phyloP scores from a whole-genome alignment of 495 filamentous ascomycete genomes.

The Apiosordaria backusii region DNA sequence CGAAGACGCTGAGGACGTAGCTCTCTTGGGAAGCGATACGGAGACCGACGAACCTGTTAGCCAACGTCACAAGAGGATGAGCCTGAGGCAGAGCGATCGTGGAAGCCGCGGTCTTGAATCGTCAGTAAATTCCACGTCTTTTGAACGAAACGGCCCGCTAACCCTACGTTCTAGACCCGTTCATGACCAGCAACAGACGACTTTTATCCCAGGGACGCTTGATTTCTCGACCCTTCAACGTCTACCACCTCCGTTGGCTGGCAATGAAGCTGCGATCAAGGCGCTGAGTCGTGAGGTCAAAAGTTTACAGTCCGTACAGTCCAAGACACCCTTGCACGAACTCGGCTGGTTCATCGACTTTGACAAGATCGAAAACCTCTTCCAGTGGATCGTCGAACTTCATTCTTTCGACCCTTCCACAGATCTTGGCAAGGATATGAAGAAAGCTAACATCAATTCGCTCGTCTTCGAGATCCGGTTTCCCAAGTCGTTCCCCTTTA shows the following conservation, averaged over 20 bases:
- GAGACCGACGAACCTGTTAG: not conserved
- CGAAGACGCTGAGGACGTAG: conserved; percentile 52
- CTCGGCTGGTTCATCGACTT: conserved; percentile 83
- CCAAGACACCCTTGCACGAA: conserved; percentile 57
- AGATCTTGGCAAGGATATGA: conserved; percentile 75
- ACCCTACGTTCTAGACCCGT: not conserved
- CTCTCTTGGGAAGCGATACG: conserved; percentile 33
- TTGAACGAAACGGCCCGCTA: not conserved
- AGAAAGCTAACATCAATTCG: conserved; percentile 53
- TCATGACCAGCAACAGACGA: conserved; percentile 38
- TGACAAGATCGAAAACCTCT: conserved; percentile 58
- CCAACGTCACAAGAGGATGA: not conserved
- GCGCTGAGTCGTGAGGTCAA: conserved; percentile 61
- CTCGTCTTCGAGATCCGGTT: conserved; percentile 83
- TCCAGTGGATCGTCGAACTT: conserved; percentile 91
- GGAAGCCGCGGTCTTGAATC: not conserved
- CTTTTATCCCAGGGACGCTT: conserved; percentile 65
- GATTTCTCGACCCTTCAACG: conserved; percentile 53
- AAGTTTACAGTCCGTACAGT: conserved; percentile 57
- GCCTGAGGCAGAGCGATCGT: conserved; percentile 10
- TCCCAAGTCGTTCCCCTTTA: conserved; percentile 65
- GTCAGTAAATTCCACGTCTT: not conserved
- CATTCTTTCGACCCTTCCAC: conserved; percentile 72
- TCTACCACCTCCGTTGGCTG: conserved; percentile 63
- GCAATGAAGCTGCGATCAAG: conserved; percentile 60